A percentile compares a stretch with the other conserved stretches of the same genome.
Conservation (phyloP, 345 rosid genomes). For the Diplotaxis tenuifolia region DNA sequence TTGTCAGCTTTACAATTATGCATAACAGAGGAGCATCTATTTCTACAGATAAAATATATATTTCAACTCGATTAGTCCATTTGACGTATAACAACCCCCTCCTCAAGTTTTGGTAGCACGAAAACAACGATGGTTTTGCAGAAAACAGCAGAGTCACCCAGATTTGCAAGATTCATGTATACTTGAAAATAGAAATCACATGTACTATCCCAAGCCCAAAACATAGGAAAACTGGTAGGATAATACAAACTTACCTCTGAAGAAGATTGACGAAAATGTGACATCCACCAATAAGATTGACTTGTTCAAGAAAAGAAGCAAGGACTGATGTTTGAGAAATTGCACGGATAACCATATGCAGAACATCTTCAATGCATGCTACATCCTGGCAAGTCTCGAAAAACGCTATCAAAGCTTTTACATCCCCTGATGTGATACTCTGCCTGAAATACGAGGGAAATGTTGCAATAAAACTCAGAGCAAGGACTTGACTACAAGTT, state of each 20-base stretch:
- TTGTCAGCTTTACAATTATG: constrained; percentile 3
- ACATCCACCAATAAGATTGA: constrained; percentile 78
- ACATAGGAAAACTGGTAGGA: constrained; percentile 2
- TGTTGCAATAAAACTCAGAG: constrained; percentile 19
- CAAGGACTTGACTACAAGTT: constrained; percentile 4
- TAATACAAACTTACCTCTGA: constrained; percentile 52
- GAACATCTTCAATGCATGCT: constrained; percentile 87
- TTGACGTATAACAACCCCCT: constrained; percentile 8
- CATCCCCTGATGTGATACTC: constrained; percentile 59
- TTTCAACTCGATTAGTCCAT: background rate
- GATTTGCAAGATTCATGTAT: background rate
- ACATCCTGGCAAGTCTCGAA: constrained; percentile 89
- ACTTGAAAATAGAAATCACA: constrained; percentile 19
- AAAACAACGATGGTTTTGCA: constrained; percentile 8
- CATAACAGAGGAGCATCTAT: constrained; percentile 7
- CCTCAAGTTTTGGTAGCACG: background rate
- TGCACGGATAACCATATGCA: constrained; percentile 91
- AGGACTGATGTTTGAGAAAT: constrained; percentile 70
- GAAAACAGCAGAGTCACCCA: background rate
- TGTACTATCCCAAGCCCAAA: background rate
- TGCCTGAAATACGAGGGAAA: constrained; percentile 55
- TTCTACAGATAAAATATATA: background rate
- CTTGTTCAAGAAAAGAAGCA: constrained; percentile 81
- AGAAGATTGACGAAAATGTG: constrained; percentile 88
- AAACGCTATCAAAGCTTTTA: constrained; percentile 71